Evolutionary conservation across 768 basidiomycete genomes (phyloP), one percentile per base, ranked within the genome.

Genomic region (Coprinellus aureogranulatus): DNA sequence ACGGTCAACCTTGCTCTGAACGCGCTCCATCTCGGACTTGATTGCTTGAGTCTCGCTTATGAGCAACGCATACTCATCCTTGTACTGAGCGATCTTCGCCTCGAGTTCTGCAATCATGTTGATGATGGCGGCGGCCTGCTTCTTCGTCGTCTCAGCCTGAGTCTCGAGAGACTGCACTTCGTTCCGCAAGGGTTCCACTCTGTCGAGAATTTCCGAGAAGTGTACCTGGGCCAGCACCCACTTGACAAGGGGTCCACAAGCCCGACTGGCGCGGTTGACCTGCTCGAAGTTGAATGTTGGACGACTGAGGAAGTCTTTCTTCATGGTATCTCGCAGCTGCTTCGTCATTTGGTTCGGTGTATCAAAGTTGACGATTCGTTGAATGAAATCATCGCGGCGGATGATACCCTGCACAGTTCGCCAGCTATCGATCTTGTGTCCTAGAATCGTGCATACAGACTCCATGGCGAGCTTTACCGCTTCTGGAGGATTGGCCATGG

Each of bases 401-500:
- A 98, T 94, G 72, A 98, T 91, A 59, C 87, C 87, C 70, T 98
- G 95, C 8, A 99, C 94, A 1, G 94, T 85, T 60, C 92, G 87
- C 97, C 97, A 99, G 68, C 87, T 87, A 66, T 99, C 97, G 65
- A 98, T 91, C 72, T 94, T 93, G 76, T 98, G 92, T 6, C 97
- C 97, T 22, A 99, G 86, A 46, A 97, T 81, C 14, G 92, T 94
- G 71, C 97, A 98, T 40, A 97, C 96, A 1, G 95, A 97, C 68
- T 98, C 97, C 94, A 98, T 98, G 16, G 97, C 93, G 45, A 96
- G 74, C 71, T 98, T 98, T 63, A 98, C 95, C 4, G 92, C 90
- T 70, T 98, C 97, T 0, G 97, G 97, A 46, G 97, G 97, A 67
- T 98, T 98, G 44, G 94, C 92, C 95, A 99, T 98, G 10, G 92